Evolutionary conservation across 306 rosid species (phyloP).

Genomic region (Betula pendula): DNA sequence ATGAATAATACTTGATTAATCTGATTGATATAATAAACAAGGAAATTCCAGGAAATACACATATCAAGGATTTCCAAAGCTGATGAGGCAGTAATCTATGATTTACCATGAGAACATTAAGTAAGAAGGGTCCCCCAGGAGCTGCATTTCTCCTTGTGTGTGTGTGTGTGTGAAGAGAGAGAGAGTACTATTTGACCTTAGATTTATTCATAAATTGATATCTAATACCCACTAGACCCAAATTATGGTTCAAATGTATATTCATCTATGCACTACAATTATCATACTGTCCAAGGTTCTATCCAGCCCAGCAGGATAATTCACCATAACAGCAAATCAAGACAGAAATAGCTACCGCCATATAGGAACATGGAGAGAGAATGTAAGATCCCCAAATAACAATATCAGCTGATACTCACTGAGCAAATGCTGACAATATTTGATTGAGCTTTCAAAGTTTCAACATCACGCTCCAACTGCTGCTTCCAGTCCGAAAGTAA

Average conservation of each 20-base stretch:
- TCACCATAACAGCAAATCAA: neutral
- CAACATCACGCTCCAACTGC: conserved; percentile 77
- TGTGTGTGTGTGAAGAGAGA: no score
- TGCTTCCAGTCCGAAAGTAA: conserved; percentile 86
- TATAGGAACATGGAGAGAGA: conserved; percentile 1
- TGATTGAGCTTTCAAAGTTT: conserved; percentile 80
- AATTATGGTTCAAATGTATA: neutral
- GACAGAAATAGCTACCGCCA: neutral
- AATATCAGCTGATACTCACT: conserved; percentile 51
- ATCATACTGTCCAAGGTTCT: no score
- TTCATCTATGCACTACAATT: neutral
- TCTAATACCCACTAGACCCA: neutral
- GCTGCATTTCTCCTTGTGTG: neutral
- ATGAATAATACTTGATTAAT: neutral
- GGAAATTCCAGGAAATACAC: neutral
- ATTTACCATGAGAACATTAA: neutral
- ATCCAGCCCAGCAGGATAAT: neutral
- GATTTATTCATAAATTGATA: neutral
- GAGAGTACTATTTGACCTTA: neutral
- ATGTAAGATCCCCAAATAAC: conserved; percentile 9
- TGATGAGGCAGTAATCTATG: neutral
- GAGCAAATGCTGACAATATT: conserved; percentile 66
- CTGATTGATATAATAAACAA: neutral
- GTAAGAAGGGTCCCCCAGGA: neutral
- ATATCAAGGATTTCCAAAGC: neutral